Evolutionary conservation across 768 basidiomycete genomes (phyloP).

Genomic region (Hygrocybe coccinea): DNA sequence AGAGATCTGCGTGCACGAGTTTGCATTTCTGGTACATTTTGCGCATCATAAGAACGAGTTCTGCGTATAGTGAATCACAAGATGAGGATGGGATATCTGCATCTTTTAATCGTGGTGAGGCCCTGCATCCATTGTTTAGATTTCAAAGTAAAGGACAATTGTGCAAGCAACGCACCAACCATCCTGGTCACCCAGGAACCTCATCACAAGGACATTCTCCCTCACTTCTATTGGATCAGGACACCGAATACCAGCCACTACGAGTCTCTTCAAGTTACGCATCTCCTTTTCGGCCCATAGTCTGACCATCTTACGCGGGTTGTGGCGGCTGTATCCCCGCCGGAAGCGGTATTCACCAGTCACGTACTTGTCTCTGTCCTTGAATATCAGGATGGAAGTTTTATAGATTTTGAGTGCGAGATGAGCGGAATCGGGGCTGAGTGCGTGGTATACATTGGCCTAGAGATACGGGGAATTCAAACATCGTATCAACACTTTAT

Average conservation of each 20-base stretch:
- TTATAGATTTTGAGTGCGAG: slow-evolving; percentile 97
- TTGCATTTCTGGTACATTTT: slow-evolving; percentile 86
- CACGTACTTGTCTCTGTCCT: slow-evolving; percentile 95
- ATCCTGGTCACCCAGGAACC: slow-evolving; percentile 75
- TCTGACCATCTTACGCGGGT: slow-evolving; percentile 97
- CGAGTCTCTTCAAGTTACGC: slow-evolving; percentile 85
- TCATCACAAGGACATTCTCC: slow-evolving; percentile 96
- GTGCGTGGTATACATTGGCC: slow-evolving; percentile 87
- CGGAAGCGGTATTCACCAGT: slow-evolving; percentile 95
- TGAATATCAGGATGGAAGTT: slow-evolving; percentile 95
- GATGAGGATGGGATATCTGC: slow-evolving; percentile 50
- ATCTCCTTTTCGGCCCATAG: slow-evolving; percentile 99
- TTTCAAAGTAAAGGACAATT: not conserved
- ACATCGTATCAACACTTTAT: slow-evolving; percentile 1
- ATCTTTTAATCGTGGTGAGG: slow-evolving; percentile 91
- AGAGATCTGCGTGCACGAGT: slow-evolving; percentile 95
- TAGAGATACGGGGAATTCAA: slow-evolving; percentile 1
- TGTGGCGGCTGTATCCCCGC: slow-evolving; percentile 79
- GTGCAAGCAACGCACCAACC: slow-evolving; percentile 59
- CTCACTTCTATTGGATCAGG: slow-evolving; percentile 90
- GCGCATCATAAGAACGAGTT: slow-evolving; percentile 75
- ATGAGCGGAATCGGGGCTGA: slow-evolving; percentile 50
- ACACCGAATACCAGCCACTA: slow-evolving; percentile 76
- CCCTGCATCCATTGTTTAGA: slow-evolving; percentile 44
- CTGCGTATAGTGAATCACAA: slow-evolving; percentile 62